Percentiles rank a stretch among this genome's conserved stretches.
phyloP scores from a whole-genome alignment of 2,329 filamentous ascomycete species.

The Juglanconis juglandina region DNA sequence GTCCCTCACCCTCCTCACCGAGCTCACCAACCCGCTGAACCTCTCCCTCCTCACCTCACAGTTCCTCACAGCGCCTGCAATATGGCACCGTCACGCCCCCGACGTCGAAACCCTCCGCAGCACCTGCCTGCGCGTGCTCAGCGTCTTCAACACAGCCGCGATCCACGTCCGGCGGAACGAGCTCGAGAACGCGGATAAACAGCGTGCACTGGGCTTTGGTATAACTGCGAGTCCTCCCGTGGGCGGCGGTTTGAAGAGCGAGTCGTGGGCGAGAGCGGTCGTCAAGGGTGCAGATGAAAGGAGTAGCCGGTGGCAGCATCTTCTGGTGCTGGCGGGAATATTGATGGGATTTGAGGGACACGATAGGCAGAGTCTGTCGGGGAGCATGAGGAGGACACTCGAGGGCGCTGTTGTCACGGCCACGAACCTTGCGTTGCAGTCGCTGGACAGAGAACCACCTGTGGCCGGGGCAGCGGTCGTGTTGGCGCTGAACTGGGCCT shows the following conservation, averaged over 20 bases:
- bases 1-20: constrained; percentile 64
- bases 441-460: constrained; percentile 34
- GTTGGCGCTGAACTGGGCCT: constrained; percentile 72
- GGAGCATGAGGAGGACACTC: constrained; percentile 61
- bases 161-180: constrained; percentile 50
- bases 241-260: constrained; percentile 44
- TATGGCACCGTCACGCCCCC: constrained; percentile 61
- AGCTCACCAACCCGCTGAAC: constrained; percentile 72
- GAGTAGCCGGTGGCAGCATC: constrained; percentile 74
- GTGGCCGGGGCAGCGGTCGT: constrained; percentile 53
- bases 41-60: constrained; percentile 70
- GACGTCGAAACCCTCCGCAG: constrained; percentile 51
- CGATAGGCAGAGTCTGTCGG: constrained; percentile 61
- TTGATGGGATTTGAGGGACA: constrained; percentile 71
- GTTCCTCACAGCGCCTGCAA: constrained; percentile 65
- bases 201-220: background rate
- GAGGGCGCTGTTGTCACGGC: constrained; percentile 72
- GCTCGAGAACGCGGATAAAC: constrained; percentile 33
- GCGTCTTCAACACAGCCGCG: constrained; percentile 68
- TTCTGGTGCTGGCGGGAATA: constrained; percentile 75
- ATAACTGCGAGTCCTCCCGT: constrained; percentile 22
- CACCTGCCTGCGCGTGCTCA: constrained; percentile 63
- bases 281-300: constrained; percentile 56
- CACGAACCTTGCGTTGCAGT: constrained; percentile 68
- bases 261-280: constrained; percentile 55